Conservation (phyloP, 208 protist genomes). For the Porcisia hertigi region DNA sequence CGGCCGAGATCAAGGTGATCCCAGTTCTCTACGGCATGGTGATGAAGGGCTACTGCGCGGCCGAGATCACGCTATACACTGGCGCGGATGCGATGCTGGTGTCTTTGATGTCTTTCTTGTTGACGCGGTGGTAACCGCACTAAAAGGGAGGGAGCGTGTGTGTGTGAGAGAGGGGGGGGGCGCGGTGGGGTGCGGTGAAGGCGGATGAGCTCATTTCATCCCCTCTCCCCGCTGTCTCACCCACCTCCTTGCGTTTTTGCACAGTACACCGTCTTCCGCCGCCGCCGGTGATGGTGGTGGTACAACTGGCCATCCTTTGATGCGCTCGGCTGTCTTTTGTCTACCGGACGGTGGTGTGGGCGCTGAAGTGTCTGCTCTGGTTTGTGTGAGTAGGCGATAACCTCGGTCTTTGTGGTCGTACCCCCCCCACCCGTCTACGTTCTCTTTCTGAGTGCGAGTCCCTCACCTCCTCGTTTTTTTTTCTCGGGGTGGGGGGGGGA, state of each 20-base stretch:
- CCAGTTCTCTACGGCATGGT: slow-evolving; percentile 24
- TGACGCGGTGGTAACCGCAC: slow-evolving; percentile 51
- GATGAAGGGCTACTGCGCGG: slow-evolving; percentile 42
- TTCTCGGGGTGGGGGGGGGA: background rate
- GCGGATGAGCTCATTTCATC: background rate
- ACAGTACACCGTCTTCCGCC: background rate
- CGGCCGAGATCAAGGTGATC: slow-evolving; percentile 55
- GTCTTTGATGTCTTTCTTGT: slow-evolving; percentile 57
- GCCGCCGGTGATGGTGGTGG: background rate
- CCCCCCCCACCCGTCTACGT: too few relatives aligned
- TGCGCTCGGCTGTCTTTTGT: background rate
- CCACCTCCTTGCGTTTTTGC: background rate
- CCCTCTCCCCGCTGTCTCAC: background rate
- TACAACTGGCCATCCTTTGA: background rate
- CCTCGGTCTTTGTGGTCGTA: too few relatives aligned
- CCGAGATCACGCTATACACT: slow-evolving; percentile 52
- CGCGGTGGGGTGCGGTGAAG: too few relatives aligned
- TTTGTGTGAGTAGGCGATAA: too few relatives aligned
- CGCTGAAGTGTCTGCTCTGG: background rate
- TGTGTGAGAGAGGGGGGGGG: slow-evolving; percentile 6
- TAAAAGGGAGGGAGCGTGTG: background rate
- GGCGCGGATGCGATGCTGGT: slow-evolving; percentile 76
- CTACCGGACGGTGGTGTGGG: too few relatives aligned
- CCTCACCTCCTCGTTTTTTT: background rate
- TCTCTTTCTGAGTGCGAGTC: background rate